Conservation (phyloP, 768 basidiomycete species). For the Lactifluus echinatus region DNA sequence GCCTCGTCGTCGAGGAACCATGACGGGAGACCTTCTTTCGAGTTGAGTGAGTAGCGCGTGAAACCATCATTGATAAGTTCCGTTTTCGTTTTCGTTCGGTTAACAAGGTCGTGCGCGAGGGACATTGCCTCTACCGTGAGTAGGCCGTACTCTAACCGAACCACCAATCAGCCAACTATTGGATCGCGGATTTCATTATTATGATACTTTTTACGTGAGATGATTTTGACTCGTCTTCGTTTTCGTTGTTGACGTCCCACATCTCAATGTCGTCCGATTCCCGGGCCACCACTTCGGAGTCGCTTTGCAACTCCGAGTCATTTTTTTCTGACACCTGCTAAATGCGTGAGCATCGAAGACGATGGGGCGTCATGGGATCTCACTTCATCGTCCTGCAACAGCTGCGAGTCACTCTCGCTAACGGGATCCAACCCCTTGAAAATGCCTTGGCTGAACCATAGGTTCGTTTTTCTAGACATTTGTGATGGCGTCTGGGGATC, state of each 20-base stretch:
- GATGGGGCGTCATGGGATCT: neutral
- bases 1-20: constrained; percentile 99
- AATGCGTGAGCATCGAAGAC: neutral
- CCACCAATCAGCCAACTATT: neutral
- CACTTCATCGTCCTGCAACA: constrained; percentile 5
- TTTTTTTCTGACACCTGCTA: neutral
- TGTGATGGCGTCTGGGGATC: constrained; percentile 28
- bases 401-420: constrained; percentile 24
- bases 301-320: constrained; percentile 39
- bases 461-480: constrained; percentile 50
- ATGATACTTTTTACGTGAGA: constrained; percentile 58
- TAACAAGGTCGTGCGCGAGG: constrained; percentile 84
- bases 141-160: constrained; percentile 61
- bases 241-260: constrained; percentile 77
- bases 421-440: constrained; percentile 59
- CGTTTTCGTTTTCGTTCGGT: constrained; percentile 81
- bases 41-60: constrained; percentile 84
- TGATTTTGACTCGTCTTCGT: constrained; percentile 61
- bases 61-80: constrained; percentile 92
- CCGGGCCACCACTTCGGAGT: constrained; percentile 71
- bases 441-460: constrained; percentile 96
- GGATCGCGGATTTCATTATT: neutral
- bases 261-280: constrained; percentile 46
- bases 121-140: constrained; percentile 85
- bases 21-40: constrained; percentile 83